Evolutionary conservation across 139 green algal genomes (phyloP).

Genomic region (Volvox reticuliferus): DNA sequence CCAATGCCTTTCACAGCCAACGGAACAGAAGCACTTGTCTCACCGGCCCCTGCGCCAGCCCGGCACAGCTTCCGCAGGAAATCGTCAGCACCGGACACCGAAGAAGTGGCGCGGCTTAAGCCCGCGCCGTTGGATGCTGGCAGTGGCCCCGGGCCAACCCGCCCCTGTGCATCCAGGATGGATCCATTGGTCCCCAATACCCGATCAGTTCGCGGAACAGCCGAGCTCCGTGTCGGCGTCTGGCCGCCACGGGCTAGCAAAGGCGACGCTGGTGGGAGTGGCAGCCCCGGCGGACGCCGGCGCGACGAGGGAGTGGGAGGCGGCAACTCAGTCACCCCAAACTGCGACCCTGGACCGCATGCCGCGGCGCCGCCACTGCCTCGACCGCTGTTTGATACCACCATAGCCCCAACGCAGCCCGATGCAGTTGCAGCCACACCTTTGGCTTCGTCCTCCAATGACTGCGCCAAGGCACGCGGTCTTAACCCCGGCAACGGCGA

Average conservation of each 20-base stretch:
- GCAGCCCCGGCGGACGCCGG: constrained; percentile 32
- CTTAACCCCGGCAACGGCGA: not conserved
- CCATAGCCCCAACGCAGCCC: too few species aligned
- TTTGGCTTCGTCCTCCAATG: not conserved
- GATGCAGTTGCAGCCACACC: not conserved
- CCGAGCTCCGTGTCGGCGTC: constrained; percentile 14
- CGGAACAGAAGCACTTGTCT: not conserved
- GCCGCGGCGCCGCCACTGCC: not conserved
- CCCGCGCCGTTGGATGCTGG: not conserved
- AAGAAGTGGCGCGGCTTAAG: not conserved
- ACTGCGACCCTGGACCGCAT: not conserved
- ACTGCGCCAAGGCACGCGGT: not conserved
- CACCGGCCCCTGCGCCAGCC: not conserved
- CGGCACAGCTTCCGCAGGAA: constrained; percentile 25
- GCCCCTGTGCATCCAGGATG: not conserved
- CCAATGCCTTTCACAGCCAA: not conserved
- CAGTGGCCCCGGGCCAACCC: not conserved
- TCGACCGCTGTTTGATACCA: not conserved
- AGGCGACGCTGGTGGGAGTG: constrained; percentile 32
- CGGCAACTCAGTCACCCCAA: not conserved
- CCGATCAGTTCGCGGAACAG: not conserved
- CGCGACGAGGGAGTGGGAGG: not conserved
- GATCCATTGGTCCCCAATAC: not conserved
- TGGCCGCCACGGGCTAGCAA: not conserved
- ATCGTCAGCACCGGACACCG: not conserved